phyloP scores from a whole-genome alignment of 192 early-diverging fungal genomes.

The Lobosporangium transversale region DNA sequence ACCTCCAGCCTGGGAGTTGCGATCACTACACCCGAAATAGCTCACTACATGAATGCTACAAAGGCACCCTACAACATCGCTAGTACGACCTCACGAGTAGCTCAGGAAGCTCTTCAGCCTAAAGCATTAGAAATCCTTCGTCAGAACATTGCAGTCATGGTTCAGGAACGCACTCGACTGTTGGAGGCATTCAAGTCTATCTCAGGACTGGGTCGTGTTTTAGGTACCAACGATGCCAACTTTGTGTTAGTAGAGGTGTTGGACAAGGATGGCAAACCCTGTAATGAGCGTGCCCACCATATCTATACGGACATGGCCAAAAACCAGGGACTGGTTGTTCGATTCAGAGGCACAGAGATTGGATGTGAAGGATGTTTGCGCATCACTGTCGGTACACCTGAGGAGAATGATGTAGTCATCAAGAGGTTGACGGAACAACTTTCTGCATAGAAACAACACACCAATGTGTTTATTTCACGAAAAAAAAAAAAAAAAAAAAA shows the following conservation, averaged over 20 bases:
- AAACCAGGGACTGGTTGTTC: constrained; percentile 86
- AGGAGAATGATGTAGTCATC: constrained; percentile 82
- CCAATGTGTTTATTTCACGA: neutral
- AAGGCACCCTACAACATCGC: constrained; percentile 99
- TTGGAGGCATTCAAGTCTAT: constrained; percentile 70
- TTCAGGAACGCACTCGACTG: constrained; percentile 72
- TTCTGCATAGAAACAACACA: constrained; percentile 3
- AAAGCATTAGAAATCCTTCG: constrained; percentile 76
- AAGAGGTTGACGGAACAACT: constrained; percentile 58
- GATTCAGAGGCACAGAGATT: constrained; percentile 91
- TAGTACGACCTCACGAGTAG: constrained; percentile 84
- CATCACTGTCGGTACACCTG: constrained; percentile 90
- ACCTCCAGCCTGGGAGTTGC: constrained; percentile 81
- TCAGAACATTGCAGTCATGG: constrained; percentile 66
- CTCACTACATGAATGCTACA: constrained; percentile 93
- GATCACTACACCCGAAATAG: constrained; percentile 81
- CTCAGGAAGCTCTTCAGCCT: constrained; percentile 78
- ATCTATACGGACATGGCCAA: constrained; percentile 91
- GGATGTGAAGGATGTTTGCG: constrained; percentile 95
- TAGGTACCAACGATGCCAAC: constrained; percentile 94
- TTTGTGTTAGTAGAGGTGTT: constrained; percentile 92
- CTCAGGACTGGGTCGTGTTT: constrained; percentile 73
- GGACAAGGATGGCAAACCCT: constrained; percentile 64
- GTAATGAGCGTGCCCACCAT: constrained; percentile 74
- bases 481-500: neutral